These are phyloP conservation scores for Buxus sempervirens DNA, from an alignment of 164 flowering plant species.

Conservation along the genomic window DNA sequence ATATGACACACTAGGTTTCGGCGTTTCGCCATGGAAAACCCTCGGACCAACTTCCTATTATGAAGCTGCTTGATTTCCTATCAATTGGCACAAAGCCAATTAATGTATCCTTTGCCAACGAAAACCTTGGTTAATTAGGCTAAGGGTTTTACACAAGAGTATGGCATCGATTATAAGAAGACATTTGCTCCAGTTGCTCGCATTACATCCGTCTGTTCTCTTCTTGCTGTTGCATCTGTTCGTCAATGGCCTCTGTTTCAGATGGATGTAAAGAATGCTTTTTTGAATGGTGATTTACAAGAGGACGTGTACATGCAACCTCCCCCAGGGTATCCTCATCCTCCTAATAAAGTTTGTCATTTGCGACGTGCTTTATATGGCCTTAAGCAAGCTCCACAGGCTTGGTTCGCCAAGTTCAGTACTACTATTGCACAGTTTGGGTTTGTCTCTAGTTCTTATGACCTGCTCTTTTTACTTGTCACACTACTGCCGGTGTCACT, in stretches of 20 bases:
- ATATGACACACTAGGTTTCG: too few species aligned
- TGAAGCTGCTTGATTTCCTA: too few species aligned
- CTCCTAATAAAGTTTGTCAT: neutral
- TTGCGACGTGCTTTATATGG: neutral
- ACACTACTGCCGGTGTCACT: too few species aligned
- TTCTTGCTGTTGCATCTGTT: neutral
- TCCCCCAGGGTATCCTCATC: neutral
- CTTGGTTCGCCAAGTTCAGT: neutral
- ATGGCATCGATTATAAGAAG: neutral
- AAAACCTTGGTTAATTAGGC: neutral
- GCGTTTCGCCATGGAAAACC: too few species aligned
- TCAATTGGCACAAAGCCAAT: too few species aligned
- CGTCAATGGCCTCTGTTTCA: too few species aligned
- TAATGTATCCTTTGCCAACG: too few species aligned
- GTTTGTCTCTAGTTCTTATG: neutral
- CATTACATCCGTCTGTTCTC: neutral
- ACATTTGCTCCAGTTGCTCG: too few species aligned
- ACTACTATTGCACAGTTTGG: neutral
- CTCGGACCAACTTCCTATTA: too few species aligned
- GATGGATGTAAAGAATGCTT: too few species aligned
- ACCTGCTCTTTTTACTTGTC: neutral
- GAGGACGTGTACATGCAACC: neutral
- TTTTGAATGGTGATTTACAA: neutral
- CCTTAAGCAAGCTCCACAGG: neutral
- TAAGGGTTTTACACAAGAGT: neutral